Evolutionary conservation across 2,329 filamentous ascomycete species (phyloP).

Genomic region (Arthrobotrys sphaeroides): DNA sequence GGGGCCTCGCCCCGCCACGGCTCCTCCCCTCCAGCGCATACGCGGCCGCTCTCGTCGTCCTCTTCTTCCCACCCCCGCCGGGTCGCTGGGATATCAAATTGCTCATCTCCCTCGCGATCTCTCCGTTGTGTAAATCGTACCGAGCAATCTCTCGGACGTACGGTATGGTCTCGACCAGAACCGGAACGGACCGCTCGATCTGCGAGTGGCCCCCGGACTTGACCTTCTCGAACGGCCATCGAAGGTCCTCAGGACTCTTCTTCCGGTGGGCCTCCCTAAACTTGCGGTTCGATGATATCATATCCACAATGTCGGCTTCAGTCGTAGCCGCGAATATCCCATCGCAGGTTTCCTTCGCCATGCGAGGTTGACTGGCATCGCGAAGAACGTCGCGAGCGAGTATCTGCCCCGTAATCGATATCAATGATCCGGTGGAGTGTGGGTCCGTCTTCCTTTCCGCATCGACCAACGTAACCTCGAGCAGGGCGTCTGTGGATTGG

Average conservation of each 20-base stretch:
- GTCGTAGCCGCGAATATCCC: background rate
- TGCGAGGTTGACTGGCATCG: background rate
- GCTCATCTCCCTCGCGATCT: conserved; percentile 72
- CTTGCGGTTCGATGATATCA: conserved; percentile 35
- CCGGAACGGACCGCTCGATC: conserved; percentile 64
- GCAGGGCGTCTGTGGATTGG: conserved; percentile 15
- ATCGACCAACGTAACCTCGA: conserved; percentile 23
- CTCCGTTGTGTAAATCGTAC: conserved; percentile 76
- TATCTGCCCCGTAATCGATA: conserved; percentile 31
- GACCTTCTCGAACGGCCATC: conserved; percentile 38
- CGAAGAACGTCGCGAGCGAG: conserved; percentile 32
- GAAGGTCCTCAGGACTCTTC: conserved; percentile 24
- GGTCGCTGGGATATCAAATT: conserved; percentile 58
- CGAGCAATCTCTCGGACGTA: conserved; percentile 87
- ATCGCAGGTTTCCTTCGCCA: background rate
- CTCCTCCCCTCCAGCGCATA: conserved; percentile 54
- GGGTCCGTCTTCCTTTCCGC: conserved; percentile 36
- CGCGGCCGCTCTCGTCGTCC: conserved; percentile 58
- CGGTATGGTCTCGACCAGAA: conserved; percentile 82
- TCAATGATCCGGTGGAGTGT: conserved; percentile 23
- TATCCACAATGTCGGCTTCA: conserved; percentile 28
- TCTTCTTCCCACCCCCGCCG: conserved; percentile 38
- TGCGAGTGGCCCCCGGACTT: conserved; percentile 31
- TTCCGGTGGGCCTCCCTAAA: conserved; percentile 15
- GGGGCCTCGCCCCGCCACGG: conserved; percentile 50